Percentiles rank a stretch among this genome's conserved stretches.
phyloP scores from a whole-genome alignment of 2,329 filamentous ascomycete genomes.

The Magnaporthiopsis rhizophila region DNA sequence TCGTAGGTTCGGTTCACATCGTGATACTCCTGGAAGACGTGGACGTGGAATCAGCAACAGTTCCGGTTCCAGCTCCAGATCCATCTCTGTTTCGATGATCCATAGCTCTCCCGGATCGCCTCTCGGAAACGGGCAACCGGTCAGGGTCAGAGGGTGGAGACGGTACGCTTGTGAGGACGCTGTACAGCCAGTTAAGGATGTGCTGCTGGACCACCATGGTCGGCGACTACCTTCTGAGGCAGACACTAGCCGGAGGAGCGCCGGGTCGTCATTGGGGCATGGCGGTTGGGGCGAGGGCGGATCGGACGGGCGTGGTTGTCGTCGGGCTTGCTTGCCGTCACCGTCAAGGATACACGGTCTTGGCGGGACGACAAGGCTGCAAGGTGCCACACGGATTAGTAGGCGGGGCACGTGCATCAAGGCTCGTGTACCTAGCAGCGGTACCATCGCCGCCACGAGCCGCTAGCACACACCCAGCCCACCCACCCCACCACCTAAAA shows the following conservation, averaged over 20 bases:
- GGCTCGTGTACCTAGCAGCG: not conserved
- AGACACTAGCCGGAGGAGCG: constrained; percentile 1
- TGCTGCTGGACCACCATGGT: constrained; percentile 74
- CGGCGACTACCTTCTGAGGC: not conserved
- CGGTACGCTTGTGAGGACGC: constrained; percentile 67
- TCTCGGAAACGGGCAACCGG: no score
- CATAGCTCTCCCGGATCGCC: constrained; percentile 2
- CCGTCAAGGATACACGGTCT: not conserved
- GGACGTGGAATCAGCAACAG: constrained; percentile 9
- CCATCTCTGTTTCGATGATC: constrained; percentile 8
- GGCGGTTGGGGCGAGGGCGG: not conserved
- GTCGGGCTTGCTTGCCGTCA: not conserved
- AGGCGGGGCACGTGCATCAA: no score
- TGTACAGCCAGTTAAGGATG: constrained; percentile 92
- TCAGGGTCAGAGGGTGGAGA: not conserved
- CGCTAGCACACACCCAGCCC: no score
- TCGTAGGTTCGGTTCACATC: constrained; percentile 90
- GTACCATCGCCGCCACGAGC: no score
- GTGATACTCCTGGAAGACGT: constrained; percentile 66
- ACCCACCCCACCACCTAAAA: not conserved
- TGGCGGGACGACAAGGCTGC: not conserved
- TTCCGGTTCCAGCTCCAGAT: not conserved
- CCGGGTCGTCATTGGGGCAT: not conserved
- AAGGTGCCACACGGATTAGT: not conserved
- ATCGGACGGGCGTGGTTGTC: not conserved